Conservation (phyloP, 2,329 filamentous ascomycete genomes). For the Metarhizium brunneum region DNA sequence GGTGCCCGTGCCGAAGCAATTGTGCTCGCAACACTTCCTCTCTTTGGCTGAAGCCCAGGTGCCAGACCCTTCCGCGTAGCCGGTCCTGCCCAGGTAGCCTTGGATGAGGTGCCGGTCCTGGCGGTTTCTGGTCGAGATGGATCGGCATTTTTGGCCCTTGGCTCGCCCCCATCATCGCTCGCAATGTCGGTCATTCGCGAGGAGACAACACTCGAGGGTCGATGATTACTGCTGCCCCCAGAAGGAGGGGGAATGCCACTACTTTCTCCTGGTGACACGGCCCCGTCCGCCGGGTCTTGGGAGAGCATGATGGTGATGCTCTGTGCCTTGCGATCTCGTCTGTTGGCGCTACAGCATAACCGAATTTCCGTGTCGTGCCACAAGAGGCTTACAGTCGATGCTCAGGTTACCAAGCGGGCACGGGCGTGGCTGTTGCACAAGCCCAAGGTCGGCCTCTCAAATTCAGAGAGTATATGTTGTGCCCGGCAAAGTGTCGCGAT, state of each 20-base stretch:
- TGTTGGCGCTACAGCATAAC: constrained; percentile 11
- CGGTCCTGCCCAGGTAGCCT: constrained; percentile 42
- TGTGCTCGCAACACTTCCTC: constrained; percentile 31
- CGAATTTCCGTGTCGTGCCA: background rate
- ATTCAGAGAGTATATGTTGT: background rate
- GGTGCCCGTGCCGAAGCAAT: constrained; percentile 38
- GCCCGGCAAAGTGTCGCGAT: background rate
- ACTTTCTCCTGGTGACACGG: constrained; percentile 28
- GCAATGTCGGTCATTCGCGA: constrained; percentile 61
- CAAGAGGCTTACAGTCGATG: background rate
- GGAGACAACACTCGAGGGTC: constrained; percentile 58
- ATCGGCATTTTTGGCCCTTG: constrained; percentile 30
- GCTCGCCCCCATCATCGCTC: constrained; percentile 44
- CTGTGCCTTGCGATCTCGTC: background rate
- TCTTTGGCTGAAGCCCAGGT: constrained; percentile 34
- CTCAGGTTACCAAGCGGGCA: background rate
- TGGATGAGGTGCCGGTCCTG: constrained; percentile 34
- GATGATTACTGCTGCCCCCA: constrained; percentile 27
- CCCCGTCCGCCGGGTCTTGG: constrained; percentile 23
- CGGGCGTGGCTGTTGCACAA: background rate
- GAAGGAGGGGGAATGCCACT: constrained; percentile 26
- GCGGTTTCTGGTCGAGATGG: constrained; percentile 46
- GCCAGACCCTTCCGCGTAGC: constrained; percentile 43
- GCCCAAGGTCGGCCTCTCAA: background rate
- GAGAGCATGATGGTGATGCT: constrained; percentile 25